Base-by-base conservation (phyloP, 192 early-diverging fungal genomes). In the Bifiguratus adelaidae region DNA sequence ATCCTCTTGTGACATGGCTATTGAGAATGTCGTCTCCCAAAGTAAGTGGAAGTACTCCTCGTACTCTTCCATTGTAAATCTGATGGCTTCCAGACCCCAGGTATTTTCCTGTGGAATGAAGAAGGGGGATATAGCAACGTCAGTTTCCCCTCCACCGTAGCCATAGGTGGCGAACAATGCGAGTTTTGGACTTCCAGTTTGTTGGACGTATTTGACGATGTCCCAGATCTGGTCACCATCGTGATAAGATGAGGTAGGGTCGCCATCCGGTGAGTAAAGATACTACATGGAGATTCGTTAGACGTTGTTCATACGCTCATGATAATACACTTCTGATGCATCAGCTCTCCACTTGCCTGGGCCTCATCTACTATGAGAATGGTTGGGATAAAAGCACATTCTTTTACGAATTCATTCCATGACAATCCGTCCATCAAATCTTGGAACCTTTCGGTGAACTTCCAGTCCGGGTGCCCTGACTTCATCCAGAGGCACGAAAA, bases 291-390 rank as follows among this genome's bases (percentile, higher is more conserved):
- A 33, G 16, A 36, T 34, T 35, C 6, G 4, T 12, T 12, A 7
- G n/a, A 20, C 6, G 22, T 15, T 20, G 22, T 38, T 21, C 4
- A 38, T 38, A 38, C 16, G n/a, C 4, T 20, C 16, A n/a, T 7
- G 16, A 38, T 38, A 38, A 38, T 20, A 38, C 5, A 38, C n/a
- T 15, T 38, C 37, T 21, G 4, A 38, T n/a, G n/a, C n/a, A n/a
- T n/a, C n/a, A 12, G 22, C 16, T 7, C 7, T n/a, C 22, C 22
- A 20, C 37, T 20, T 38, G 22, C 37, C 37, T 54, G 42, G 34
- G 22, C 30, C 35, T 53, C 52, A 21, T 52, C 50, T 15, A 52
- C 16, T 28, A 52, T 52, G 20, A 52, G 42, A 28, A 44, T 29
- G 13, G 52, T 47, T 26, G 13, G 32, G 27, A 47, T 27, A 28